phyloP scores from a whole-genome alignment of 2,329 filamentous ascomycete species.

The Aspergillus phoenicis region DNA sequence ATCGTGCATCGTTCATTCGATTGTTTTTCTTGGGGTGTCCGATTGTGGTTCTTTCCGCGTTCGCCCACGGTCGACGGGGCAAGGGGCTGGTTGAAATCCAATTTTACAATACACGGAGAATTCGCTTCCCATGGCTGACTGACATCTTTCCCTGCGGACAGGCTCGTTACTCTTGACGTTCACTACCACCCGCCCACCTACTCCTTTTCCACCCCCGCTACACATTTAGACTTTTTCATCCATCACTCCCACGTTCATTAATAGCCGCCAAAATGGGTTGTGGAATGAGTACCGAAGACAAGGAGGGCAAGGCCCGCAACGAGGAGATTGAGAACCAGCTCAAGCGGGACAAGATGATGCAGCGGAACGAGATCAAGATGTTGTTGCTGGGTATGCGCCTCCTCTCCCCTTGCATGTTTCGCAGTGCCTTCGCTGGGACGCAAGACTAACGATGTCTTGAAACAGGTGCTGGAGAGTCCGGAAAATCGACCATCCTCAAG shows the following conservation, averaged over 20 bases:
- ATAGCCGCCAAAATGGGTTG: constrained; percentile 84
- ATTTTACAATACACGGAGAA: constrained; percentile 15
- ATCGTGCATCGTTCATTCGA: constrained; percentile 7
- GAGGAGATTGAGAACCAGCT: constrained; percentile 99
- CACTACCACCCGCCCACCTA: constrained; percentile 4
- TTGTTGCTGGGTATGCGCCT: constrained; percentile 79
- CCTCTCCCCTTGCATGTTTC: not conserved
- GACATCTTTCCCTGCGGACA: constrained; percentile 12
- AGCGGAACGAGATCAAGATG: constrained; percentile 99
- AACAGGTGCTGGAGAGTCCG: constrained; percentile 93
- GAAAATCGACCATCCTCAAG: constrained; percentile 92
- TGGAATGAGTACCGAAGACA: constrained; percentile 99
- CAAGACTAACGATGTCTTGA: constrained; percentile 19
- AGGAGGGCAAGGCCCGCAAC: constrained; percentile 99
- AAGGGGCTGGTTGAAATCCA: constrained; percentile 6
- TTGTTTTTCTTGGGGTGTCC: constrained; percentile 8
- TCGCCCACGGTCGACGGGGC: constrained; percentile 19
- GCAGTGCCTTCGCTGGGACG: not conserved
- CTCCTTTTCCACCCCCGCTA: not conserved
- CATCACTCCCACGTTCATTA: constrained; percentile 17
- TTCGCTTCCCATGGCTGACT: constrained; percentile 19
- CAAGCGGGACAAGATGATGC: constrained; percentile 97
- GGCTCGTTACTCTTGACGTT: constrained; percentile 4
- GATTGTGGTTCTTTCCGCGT: constrained; percentile 10
- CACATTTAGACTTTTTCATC: constrained; percentile 11